These are phyloP conservation scores for Rhizopus sp. DNA, from an alignment of 371 early-diverging fungal species.

Conservation along the genomic window DNA sequence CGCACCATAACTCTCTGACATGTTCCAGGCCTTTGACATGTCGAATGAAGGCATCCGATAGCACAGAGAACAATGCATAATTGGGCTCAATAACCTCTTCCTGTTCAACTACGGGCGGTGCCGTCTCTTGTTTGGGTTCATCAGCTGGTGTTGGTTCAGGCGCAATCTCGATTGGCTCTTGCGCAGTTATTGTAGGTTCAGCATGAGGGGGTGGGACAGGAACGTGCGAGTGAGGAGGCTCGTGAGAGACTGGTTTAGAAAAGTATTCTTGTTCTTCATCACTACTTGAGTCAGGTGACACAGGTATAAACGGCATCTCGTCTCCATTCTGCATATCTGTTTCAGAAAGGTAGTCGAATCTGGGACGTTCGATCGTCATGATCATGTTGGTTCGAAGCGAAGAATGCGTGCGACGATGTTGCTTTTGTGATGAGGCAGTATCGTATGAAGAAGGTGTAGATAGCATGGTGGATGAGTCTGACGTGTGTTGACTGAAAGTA, in stretches of 20 bases:
- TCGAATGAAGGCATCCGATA: constrained; percentile 25
- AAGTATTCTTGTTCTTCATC: constrained; percentile 24
- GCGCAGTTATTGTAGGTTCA: neutral
- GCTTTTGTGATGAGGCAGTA: neutral
- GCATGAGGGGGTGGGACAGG: neutral
- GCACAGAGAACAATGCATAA: constrained; percentile 31
- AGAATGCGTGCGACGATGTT: constrained; percentile 11
- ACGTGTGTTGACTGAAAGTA: constrained; percentile 7
- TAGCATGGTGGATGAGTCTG: constrained; percentile 4
- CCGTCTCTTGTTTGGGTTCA: neutral
- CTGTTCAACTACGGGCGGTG: neutral
- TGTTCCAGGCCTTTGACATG: constrained; percentile 26
- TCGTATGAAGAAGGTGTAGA: constrained; percentile 10
- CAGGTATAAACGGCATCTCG: constrained; percentile 30
- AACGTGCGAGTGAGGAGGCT: neutral
- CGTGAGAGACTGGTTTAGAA: neutral
- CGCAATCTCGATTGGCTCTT: neutral
- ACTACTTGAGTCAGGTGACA: constrained; percentile 31
- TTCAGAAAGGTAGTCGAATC: constrained; percentile 16
- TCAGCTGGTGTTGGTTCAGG: constrained; percentile 1
- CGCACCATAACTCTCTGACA: constrained; percentile 37
- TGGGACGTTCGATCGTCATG: constrained; percentile 30
- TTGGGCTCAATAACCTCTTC: constrained; percentile 14
- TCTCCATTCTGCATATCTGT: constrained; percentile 14
- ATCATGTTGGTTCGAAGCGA: constrained; percentile 22